Evolutionary conservation across 1,284 basidiomycete genomes (phyloP).

Genomic region (Tilletia caries): DNA sequence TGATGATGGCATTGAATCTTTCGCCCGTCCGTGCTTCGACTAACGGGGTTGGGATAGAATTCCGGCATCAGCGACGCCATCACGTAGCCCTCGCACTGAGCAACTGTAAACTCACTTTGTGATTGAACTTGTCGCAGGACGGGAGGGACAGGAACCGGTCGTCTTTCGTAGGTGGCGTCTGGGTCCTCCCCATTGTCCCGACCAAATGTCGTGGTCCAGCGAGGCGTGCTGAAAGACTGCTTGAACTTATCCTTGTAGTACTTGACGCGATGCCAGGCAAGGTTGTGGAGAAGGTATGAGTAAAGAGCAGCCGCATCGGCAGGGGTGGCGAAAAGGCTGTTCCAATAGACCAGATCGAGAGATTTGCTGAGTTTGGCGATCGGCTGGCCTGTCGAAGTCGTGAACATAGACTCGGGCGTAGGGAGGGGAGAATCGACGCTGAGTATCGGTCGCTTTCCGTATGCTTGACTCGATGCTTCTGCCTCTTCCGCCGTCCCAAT

Average conservation of each 20-base stretch:
- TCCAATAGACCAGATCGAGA: conserved; percentile 24
- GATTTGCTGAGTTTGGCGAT: conserved; percentile 19
- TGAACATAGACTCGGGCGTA: neutral
- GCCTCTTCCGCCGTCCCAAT: neutral
- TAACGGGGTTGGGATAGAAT: neutral
- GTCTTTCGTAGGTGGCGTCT: conserved; percentile 12
- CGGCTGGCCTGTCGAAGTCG: neutral
- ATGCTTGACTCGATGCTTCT: neutral
- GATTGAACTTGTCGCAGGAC: conserved; percentile 14
- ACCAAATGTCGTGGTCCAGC: conserved; percentile 28
- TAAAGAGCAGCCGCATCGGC: conserved; percentile 13
- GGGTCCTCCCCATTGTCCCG: conserved; percentile 20
- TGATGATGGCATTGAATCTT: conserved; percentile 45
- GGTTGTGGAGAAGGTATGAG: conserved; percentile 18
- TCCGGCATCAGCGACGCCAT: neutral
- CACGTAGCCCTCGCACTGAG: neutral
- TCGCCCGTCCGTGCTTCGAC: conserved; percentile 29
- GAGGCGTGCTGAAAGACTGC: conserved; percentile 21
- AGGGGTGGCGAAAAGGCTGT: conserved; percentile 14
- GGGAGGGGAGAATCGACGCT: neutral
- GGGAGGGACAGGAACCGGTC: conserved; percentile 20
- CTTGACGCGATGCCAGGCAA: conserved; percentile 27
- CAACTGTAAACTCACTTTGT: conserved; percentile 20
- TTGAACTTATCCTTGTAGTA: conserved; percentile 19
- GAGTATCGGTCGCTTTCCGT: neutral